Percentiles rank a stretch among this genome's conserved stretches.
These are phyloP conservation scores for Vitellaria paradoxa DNA, from an alignment of 179 eudicot genomes.

Conservation along the genomic window DNA sequence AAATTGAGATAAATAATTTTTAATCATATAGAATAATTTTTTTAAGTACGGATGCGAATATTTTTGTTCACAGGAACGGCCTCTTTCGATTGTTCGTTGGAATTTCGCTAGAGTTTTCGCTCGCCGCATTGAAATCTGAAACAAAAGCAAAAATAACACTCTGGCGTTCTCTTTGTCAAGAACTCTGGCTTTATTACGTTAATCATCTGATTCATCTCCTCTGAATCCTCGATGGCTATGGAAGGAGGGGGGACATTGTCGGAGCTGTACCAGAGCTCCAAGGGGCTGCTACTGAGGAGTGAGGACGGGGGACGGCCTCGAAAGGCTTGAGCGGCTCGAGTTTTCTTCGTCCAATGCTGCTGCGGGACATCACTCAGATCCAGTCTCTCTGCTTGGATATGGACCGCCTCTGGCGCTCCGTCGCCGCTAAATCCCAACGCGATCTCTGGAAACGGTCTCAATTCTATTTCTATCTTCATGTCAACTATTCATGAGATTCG, in stretches of 20 bases:
- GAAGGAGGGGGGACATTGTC: constrained; percentile 57
- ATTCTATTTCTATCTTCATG: not conserved
- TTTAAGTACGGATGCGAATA: too few species aligned
- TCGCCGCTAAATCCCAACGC: constrained; percentile 72
- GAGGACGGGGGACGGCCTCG: constrained; percentile 61
- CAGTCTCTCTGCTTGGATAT: constrained; percentile 68
- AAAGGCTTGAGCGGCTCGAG: constrained; percentile 76
- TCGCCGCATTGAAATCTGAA: not conserved
- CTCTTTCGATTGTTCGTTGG: too few species aligned
- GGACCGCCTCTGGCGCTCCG: constrained; percentile 81
- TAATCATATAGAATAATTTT: too few species aligned
- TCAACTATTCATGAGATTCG: not conserved
- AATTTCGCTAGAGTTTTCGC: too few species aligned
- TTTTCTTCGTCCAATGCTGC: constrained; percentile 46
- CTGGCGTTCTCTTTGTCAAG: too few species aligned
- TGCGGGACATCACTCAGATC: constrained; percentile 54
- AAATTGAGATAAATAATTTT: too few species aligned
- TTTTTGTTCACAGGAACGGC: too few species aligned
- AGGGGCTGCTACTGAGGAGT: constrained; percentile 49
- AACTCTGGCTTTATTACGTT: too few species aligned
- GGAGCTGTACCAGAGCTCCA: constrained; percentile 68
- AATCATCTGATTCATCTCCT: too few species aligned
- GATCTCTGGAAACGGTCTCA: constrained; percentile 86
- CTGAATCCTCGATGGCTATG: constrained; percentile 16
- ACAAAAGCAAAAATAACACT: not conserved